Conservation (phyloP, 2,329 filamentous ascomycete genomes). For the Dissoconium aciculare region DNA sequence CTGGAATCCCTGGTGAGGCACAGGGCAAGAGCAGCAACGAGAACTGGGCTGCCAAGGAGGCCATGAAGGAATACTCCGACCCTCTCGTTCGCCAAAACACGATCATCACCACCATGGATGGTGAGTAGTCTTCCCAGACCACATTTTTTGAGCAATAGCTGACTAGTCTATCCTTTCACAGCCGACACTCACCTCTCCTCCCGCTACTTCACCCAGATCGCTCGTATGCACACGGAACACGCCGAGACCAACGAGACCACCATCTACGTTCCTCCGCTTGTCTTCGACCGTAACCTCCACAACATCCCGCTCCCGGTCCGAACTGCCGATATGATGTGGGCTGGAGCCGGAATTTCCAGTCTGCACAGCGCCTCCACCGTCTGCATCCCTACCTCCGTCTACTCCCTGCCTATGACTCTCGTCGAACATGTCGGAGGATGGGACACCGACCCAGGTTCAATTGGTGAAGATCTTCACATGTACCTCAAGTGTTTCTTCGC, state of each 20-base stretch:
- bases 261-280: constrained; percentile 54
- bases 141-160: constrained; percentile 3
- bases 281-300: constrained; percentile 61
- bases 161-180: constrained; percentile 24
- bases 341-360: constrained; percentile 54
- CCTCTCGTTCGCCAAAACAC: constrained; percentile 40
- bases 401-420: constrained; percentile 52
- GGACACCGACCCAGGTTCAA: constrained; percentile 56
- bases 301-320: constrained; percentile 52
- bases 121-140: constrained; percentile 37
- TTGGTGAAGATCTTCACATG: constrained; percentile 66
- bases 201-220: constrained; percentile 52
- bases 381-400: constrained; percentile 58
- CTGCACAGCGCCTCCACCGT: constrained; percentile 49
- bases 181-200: constrained; percentile 56
- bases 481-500: constrained; percentile 66
- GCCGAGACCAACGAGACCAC: constrained; percentile 47
- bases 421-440: constrained; percentile 56
- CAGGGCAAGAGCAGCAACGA: constrained; percentile 64
- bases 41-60: constrained; percentile 52
- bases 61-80: constrained; percentile 46
- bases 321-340: constrained; percentile 59
- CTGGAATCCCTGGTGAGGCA: constrained; percentile 50
- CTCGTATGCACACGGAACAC: constrained; percentile 45
- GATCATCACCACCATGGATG: constrained; percentile 57